A percentile compares a stretch with the other conserved stretches of the same genome.
Evolutionary conservation across 768 basidiomycete genomes (phyloP).

Genomic region (Russula brevipes): DNA sequence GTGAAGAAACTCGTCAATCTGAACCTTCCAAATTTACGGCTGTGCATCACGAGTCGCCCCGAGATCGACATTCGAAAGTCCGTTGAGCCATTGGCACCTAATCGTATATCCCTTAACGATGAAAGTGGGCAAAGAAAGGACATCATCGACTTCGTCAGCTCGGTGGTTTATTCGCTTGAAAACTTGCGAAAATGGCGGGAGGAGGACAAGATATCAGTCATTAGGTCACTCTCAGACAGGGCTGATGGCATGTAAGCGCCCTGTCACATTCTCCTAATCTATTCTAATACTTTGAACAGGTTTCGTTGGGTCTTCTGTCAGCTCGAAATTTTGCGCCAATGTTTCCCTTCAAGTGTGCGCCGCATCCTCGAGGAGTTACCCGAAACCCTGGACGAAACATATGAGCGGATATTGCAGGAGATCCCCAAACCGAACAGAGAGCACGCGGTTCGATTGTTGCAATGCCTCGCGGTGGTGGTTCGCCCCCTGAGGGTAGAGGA

Average conservation of each 20-base stretch:
- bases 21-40: neutral
- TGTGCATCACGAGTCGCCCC: neutral
- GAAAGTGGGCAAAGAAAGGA: neutral
- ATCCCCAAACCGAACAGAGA: neutral
- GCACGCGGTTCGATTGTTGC: neutral
- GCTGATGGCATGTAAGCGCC: slow-evolving; percentile 6
- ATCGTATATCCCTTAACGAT: neutral
- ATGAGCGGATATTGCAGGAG: neutral
- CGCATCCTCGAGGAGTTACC: neutral
- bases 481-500: neutral
- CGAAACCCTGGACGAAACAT: neutral
- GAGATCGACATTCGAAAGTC: neutral
- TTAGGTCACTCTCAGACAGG: neutral
- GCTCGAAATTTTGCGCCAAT: neutral
- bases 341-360: neutral
- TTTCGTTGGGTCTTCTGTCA: slow-evolving; percentile 11
- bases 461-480: neutral
- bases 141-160: neutral
- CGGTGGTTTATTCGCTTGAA: neutral
- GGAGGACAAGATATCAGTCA: neutral
- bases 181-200: neutral
- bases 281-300: neutral
- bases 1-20: neutral
- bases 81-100: neutral
- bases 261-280: neutral